Evolutionary conservation across 2,329 filamentous ascomycete genomes (phyloP).

Genomic region (Aspergillus japonicus): DNA sequence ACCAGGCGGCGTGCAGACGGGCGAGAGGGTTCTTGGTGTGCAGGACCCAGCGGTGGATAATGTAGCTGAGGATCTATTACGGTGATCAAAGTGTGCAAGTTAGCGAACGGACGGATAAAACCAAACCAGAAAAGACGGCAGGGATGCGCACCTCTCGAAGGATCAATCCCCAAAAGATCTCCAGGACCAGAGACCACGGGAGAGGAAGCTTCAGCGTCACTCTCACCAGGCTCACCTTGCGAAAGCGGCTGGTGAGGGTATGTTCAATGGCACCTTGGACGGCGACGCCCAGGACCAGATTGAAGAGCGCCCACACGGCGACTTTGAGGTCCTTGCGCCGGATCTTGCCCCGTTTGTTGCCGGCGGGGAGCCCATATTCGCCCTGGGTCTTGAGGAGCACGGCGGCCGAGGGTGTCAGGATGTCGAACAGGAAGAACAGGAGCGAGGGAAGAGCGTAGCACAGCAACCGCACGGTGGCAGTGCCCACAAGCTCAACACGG

Average conservation of each 20-base stretch:
- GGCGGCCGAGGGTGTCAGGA: slow-evolving; percentile 66
- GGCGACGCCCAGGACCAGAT: slow-evolving; percentile 54
- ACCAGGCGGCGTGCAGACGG: slow-evolving; percentile 54
- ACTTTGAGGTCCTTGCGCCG: slow-evolving; percentile 50
- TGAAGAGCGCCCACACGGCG: slow-evolving; percentile 54
- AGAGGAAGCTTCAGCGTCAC: slow-evolving; percentile 61
- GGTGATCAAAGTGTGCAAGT: too few species aligned
- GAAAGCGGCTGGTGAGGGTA: slow-evolving; percentile 53
- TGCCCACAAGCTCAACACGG: slow-evolving; percentile 71
- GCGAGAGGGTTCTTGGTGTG: slow-evolving; percentile 61
- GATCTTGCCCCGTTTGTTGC: slow-evolving; percentile 38
- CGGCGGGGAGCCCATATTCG: slow-evolving; percentile 48
- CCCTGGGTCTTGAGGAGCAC: slow-evolving; percentile 68
- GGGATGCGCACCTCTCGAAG: slow-evolving; percentile 53
- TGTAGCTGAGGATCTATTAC: slow-evolving; percentile 52
- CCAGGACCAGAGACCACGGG: slow-evolving; percentile 60
- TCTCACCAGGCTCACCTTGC: slow-evolving; percentile 55
- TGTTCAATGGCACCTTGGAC: slow-evolving; percentile 59
- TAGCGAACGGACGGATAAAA: neutral
- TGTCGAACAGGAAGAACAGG: slow-evolving; percentile 71
- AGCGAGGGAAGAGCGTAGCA: slow-evolving; percentile 74
- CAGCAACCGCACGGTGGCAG: slow-evolving; percentile 63
- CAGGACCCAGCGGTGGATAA: slow-evolving; percentile 69
- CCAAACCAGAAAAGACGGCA: neutral
- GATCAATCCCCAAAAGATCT: slow-evolving; percentile 54